Evolutionary conservation across 129 eudicot genomes (phyloP).

Genomic region (Tagetes patula): DNA sequence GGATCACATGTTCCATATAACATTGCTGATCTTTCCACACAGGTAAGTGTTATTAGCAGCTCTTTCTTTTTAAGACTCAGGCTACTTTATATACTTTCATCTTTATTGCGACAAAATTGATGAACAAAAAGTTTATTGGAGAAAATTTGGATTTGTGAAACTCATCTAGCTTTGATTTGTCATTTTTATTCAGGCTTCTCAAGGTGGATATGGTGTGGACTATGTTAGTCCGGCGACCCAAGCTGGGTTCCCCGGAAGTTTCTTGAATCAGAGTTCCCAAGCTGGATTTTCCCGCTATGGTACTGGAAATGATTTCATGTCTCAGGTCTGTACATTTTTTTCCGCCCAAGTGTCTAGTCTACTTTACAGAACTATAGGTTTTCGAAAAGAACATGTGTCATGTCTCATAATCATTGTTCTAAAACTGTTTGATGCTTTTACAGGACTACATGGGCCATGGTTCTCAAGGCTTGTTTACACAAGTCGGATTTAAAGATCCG

Average conservation of each 20-base stretch:
- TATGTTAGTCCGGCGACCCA: slow-evolving; percentile 79
- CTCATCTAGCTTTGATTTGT: neutral
- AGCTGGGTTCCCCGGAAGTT: slow-evolving; percentile 83
- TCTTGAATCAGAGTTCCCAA: slow-evolving; percentile 87
- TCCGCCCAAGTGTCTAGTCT: neutral
- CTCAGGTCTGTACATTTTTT: slow-evolving; percentile 63
- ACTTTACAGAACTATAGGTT: neutral
- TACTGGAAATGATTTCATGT: slow-evolving; percentile 90
- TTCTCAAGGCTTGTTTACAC: slow-evolving; percentile 89
- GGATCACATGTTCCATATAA: slow-evolving; percentile 97
- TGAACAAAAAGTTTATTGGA: neutral
- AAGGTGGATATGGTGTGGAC: slow-evolving; percentile 91
- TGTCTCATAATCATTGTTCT: too few relatives aligned
- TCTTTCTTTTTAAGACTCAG: neutral
- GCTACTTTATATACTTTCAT: neutral
- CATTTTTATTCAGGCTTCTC: slow-evolving; percentile 74
- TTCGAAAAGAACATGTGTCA: neutral
- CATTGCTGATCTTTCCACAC: slow-evolving; percentile 88
- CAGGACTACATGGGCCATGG: slow-evolving; percentile 95
- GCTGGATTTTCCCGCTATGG: slow-evolving; percentile 94
- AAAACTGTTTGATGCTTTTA: neutral
- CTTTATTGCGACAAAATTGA: neutral
- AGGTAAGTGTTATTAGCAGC: slow-evolving; percentile 44
- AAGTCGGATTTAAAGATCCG: slow-evolving; percentile 70
- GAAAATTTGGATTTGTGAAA: neutral